Evolutionary conservation across 257 asterid species (phyloP).

Genomic region (Paraleonurus japonicus): DNA sequence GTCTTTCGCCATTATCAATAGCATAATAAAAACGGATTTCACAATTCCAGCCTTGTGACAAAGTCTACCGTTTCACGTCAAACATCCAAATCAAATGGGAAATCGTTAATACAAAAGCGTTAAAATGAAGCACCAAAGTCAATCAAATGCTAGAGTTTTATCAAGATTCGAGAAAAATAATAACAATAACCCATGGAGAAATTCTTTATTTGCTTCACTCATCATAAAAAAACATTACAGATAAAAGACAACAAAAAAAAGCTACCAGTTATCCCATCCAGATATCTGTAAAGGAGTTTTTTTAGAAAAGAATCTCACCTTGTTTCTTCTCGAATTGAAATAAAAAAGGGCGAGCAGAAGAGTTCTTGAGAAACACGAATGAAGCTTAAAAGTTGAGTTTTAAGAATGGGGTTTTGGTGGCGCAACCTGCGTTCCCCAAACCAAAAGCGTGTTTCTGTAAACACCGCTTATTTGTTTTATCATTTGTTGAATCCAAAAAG

Average conservation of each 20-base stretch:
- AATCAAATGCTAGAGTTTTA: neutral
- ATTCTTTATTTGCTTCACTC: neutral
- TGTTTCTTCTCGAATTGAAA: conserved; percentile 9
- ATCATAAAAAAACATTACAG: neutral
- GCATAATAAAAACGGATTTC: neutral
- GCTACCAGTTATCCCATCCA: neutral
- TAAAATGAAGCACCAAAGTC: neutral
- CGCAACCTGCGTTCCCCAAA: neutral
- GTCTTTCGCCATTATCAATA: neutral
- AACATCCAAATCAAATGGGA: conserved; percentile 2
- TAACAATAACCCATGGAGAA: neutral
- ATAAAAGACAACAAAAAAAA: neutral
- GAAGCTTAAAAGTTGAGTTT: conserved; percentile 1
- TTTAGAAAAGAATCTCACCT: conserved; percentile 21
- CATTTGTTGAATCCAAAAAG: neutral
- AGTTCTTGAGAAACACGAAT: neutral
- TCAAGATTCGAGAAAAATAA: neutral
- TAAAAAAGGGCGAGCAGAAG: neutral
- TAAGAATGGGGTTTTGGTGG: conserved; percentile 17
- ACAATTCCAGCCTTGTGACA: neutral
- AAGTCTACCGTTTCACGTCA: neutral
- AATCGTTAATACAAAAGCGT: neutral
- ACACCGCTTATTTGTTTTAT: neutral
- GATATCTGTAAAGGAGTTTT: neutral
- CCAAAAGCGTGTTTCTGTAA: conserved; percentile 1